These are phyloP conservation scores for Xylariaceae sp. DNA, from an alignment of 2,329 filamentous ascomycete species.

Conservation along the genomic window DNA sequence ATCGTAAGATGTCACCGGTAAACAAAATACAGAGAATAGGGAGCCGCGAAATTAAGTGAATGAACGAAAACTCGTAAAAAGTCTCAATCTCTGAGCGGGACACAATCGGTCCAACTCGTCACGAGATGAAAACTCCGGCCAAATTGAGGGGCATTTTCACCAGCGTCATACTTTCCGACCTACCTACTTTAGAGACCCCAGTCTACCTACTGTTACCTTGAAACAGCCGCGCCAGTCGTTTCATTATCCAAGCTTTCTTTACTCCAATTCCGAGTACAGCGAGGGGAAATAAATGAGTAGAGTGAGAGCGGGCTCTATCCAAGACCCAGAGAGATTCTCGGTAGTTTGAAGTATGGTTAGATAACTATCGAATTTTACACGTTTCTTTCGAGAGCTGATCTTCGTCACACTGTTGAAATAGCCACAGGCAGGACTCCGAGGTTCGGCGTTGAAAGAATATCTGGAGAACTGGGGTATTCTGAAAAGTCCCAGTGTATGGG, in stretches of 20 bases:
- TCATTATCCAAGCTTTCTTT: background rate
- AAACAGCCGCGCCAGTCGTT: conserved; percentile 14
- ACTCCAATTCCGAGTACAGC: background rate
- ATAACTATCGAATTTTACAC: too few relatives aligned
- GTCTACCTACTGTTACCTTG: background rate
- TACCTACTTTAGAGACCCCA: background rate
- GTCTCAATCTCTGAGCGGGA: too few relatives aligned
- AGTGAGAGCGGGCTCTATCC: background rate
- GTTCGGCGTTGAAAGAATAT: too few relatives aligned
- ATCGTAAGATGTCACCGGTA: background rate
- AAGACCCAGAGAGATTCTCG: too few relatives aligned
- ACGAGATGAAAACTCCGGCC: conserved; percentile 7
- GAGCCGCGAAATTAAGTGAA: background rate
- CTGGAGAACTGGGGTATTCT: too few relatives aligned
- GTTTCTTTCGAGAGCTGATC: too few relatives aligned
- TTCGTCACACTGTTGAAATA: too few relatives aligned
- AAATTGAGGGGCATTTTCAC: conserved; percentile 27
- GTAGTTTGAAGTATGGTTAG: too few relatives aligned
- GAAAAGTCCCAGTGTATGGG: too few relatives aligned
- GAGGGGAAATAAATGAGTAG: background rate
- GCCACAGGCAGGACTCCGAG: too few relatives aligned
- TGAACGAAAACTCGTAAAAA: background rate
- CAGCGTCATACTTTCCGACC: conserved; percentile 4
- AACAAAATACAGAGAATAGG: background rate
- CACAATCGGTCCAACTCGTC: conserved; percentile 2